Evolutionary conservation across 2,329 filamentous ascomycete genomes (phyloP).

Genomic region (Fusarium longipes): DNA sequence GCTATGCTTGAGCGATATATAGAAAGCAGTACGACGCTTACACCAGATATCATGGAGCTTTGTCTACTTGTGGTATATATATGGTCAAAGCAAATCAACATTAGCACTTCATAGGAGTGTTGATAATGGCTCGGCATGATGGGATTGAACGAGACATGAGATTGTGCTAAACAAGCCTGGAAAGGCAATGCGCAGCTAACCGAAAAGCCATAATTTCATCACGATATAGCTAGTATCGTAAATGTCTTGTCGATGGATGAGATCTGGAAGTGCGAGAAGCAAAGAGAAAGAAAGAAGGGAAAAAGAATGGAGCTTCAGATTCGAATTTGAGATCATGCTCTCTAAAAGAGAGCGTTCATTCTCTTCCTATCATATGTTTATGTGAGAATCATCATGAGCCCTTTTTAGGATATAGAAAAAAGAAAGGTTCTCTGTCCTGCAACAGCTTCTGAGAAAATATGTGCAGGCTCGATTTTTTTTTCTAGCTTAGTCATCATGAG

Average conservation of each 20-base stretch:
- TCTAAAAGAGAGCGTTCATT: conserved; percentile 66
- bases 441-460: conserved; percentile 37
- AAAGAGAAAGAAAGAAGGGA: conserved; percentile 24
- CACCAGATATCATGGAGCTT: background rate
- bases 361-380: conserved; percentile 75
- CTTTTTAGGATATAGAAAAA: conserved; percentile 51
- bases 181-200: background rate
- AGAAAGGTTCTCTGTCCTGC: conserved; percentile 38
- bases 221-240: background rate
- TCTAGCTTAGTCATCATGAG: conserved; percentile 45
- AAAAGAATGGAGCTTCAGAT: conserved; percentile 65
- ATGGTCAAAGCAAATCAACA: background rate
- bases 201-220: background rate
- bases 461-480: background rate
- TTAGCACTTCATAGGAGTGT: background rate
- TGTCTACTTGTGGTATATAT: background rate
- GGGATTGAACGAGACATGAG: background rate
- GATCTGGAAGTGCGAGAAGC: background rate
- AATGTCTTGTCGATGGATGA: background rate
- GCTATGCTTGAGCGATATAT: background rate
- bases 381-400: conserved; percentile 72
- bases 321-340: conserved; percentile 71
- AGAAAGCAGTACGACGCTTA: background rate
- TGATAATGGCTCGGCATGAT: background rate
- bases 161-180: background rate